Base-by-base conservation (phyloP, 441 rosid genomes). In the Mallotus japonicus region DNA sequence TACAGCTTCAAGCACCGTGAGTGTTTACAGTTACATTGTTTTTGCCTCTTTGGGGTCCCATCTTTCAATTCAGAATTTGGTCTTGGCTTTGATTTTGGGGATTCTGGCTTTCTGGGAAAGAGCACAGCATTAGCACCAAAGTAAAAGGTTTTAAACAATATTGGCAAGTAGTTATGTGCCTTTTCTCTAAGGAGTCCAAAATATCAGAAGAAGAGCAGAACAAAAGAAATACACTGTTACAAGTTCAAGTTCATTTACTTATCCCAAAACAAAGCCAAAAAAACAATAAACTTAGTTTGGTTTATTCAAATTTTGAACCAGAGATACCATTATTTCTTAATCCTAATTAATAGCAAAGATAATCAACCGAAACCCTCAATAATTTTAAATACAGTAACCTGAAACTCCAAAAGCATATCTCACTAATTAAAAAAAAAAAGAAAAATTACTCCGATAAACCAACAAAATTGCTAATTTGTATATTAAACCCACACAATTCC, bases 1-100 rank as follows among this genome's bases (percentile, higher is more conserved):
- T 83, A 96, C 99, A 96, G 81, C 82, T 96, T 96, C 88, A 96
- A 87, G 88, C 97, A 93, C 32, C 93, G 95, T 2, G 98, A 96
- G 81, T 96, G 98, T 83, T 92, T 91, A 74, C 98, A 96, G 78
- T 93, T 96, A 70, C 97, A 96, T 80, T 93, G 98, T 71, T 93
- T 96, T 77, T 88, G 95, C 89, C 90, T 96, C 84, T 91, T 95
- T 57, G 98, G 97, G 57, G 98, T 90, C 59, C 92, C 90, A 70
- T 96, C 99, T 86, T 95, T 93, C 54, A 82, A 77, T 72, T 93
- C 98, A 74, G 76, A 79, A 37, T 69, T 82, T 24, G 92, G 73
- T 79, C 93, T 88, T 63, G 91, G 71, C 82, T 90, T 91, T 61
- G 91, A 78, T 73, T 83, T 92, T 49, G 98, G 99, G 65, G 98